Conservation (phyloP, 371 early-diverging fungal species). For the Chytridium lagenaria region DNA sequence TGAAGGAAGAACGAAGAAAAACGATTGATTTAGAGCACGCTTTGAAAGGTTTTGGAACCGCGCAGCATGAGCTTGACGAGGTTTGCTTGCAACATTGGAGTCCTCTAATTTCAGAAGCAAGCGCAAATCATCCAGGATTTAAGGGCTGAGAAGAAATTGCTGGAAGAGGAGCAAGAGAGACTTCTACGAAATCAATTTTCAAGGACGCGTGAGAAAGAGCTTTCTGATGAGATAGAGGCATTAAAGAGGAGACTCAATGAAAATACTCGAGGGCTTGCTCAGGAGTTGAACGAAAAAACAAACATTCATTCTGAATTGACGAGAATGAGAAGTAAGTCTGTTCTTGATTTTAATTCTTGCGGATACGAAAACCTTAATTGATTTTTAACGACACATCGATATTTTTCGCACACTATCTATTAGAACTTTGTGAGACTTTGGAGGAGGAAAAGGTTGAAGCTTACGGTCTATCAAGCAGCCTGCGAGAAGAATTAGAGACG, state of each 20-base stretch:
- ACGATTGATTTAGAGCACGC: slow-evolving; percentile 40
- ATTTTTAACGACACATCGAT: too few species aligned
- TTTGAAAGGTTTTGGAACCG: slow-evolving; percentile 24
- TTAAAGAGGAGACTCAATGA: slow-evolving; percentile 31
- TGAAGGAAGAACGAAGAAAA: slow-evolving; percentile 52
- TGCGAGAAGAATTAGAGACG: slow-evolving; percentile 48
- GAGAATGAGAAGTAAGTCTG: slow-evolving; percentile 33
- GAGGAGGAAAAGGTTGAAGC: slow-evolving; percentile 36
- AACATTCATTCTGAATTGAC: slow-evolving; percentile 29
- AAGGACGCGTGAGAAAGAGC: slow-evolving; percentile 46
- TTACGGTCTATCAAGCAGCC: slow-evolving; percentile 35
- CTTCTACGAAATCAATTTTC: slow-evolving; percentile 46
- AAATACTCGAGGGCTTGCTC: slow-evolving; percentile 33
- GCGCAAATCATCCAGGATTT: slow-evolving; percentile 54
- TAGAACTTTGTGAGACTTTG: slow-evolving; percentile 29
- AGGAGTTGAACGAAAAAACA: slow-evolving; percentile 37
- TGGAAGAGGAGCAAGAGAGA: slow-evolving; percentile 48
- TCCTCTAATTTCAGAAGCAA: slow-evolving; percentile 38
- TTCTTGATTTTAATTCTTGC: neutral
- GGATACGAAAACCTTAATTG: too few species aligned
- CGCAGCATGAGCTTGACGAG: slow-evolving; percentile 34
- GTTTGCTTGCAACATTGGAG: slow-evolving; percentile 21
- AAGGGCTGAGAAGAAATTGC: slow-evolving; percentile 46
- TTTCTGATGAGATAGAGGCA: slow-evolving; percentile 35
- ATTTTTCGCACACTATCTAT: too few species aligned